Base-by-base conservation (phyloP, 345 rosid genomes). In the Stellera chamaejasme region DNA sequence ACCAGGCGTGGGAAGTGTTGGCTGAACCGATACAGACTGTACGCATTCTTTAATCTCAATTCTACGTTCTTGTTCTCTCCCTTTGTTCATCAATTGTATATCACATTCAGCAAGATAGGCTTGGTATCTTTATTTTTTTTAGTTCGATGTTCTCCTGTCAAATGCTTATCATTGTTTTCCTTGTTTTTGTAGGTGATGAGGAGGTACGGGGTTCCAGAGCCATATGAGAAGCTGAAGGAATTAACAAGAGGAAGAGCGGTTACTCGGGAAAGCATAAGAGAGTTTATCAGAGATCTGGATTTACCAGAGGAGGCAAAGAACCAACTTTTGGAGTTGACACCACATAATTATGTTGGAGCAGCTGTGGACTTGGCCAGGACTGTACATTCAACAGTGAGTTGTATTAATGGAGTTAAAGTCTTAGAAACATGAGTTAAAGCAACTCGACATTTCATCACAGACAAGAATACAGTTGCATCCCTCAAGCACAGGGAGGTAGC, bases 11-110 rank as follows among this genome's bases (percentile, higher is more conserved):
- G 96, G 95, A 93, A 79, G 88, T 93, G 68, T 97, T 94, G 43
- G 97, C 97, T 42, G 99, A 94, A 68, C 96, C 95, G 16, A 82
- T 90, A 56, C 97, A 90, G 64, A 94, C 95, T 54, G 97, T 93
- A 82, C 48, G 75, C 59, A 41, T 61, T 70, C 58, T 46, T 46
- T 12, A 41, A 19, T 27, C 54, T 69, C 45, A 11, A 1, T 50
- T 19, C 9, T 32, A 32, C 3, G 5, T 32, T 25, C 12, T 13
- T 48, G 55, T 32, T 19, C 23, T 2, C 4, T 63, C 25, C 6
- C 28, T 63, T 59, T 43, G 19, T 60, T 45, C n/a, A 10, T 45
- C 27, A 39, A 52, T 19, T 54, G 39, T 32, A 45, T 25, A 16
- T n/a, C 25, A 51, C 13, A 56, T 7, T 12, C 4, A 10, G 26